Conservation (phyloP, 108 stramenopile genomes). For the Nannochloropsis oceanica region DNA sequence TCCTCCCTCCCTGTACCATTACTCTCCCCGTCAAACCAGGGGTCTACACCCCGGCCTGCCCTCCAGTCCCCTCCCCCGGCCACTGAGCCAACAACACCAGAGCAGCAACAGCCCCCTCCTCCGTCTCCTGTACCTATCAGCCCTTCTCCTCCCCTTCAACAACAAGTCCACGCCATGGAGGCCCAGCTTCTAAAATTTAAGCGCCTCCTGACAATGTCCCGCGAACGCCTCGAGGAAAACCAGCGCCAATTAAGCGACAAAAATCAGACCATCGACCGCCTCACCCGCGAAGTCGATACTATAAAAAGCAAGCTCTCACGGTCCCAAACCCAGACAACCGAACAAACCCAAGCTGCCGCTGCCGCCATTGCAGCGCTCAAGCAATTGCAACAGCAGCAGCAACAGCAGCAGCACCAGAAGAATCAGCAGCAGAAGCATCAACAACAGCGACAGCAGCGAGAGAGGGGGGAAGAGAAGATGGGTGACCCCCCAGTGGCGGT, state of each 20-base stretch:
- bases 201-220: slow-evolving; percentile 24
- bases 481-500: neutral
- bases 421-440: neutral
- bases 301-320: neutral
- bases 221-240: slow-evolving; percentile 31
- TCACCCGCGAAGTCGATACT: neutral
- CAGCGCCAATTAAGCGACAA: slow-evolving; percentile 28
- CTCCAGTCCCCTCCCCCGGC: too few relatives aligned
- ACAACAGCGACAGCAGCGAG: neutral
- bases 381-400: neutral
- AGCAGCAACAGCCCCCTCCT: neutral
- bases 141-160: neutral
- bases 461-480: neutral
- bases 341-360: neutral
- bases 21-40: too few relatives aligned
- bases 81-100: too few relatives aligned
- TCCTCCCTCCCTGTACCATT: too few relatives aligned
- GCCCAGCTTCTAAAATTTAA: slow-evolving; percentile 13
- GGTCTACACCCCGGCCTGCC: too few relatives aligned
- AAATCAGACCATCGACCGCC: neutral
- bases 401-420: neutral
- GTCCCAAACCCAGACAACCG: neutral
- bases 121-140: neutral
- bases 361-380: neutral
- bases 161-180: neutral